Conservation (phyloP, 2,329 filamentous ascomycete genomes). For the Penicillium digitatum region DNA sequence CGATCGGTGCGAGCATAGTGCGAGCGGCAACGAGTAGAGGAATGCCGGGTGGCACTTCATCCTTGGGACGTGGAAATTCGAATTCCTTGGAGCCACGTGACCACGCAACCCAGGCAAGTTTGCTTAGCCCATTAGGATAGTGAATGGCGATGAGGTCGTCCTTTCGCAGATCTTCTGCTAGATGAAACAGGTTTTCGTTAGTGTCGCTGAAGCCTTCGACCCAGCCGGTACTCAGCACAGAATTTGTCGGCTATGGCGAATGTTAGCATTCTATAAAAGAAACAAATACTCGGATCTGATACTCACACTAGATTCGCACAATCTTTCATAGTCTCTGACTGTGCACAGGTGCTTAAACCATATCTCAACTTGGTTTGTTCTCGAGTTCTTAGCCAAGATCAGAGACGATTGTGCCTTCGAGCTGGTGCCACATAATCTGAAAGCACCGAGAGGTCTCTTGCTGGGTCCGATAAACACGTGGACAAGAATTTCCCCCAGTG, state of each 20-base stretch:
- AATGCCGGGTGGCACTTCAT: conserved; percentile 6
- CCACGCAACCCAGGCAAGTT: conserved; percentile 30
- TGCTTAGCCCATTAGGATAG: conserved; percentile 11
- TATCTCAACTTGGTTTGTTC: not conserved
- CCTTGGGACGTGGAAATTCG: conserved; percentile 10
- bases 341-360: conserved; percentile 6
- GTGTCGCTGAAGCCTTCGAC: conserved; percentile 35
- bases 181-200: conserved; percentile 21
- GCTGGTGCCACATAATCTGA: conserved; percentile 1
- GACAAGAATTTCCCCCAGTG: not conserved
- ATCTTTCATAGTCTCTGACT: not conserved
- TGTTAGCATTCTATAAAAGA: not conserved
- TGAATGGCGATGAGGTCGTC: conserved; percentile 31
- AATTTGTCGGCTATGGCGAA: not conserved
- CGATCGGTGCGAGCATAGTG: not conserved
- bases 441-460: not conserved
- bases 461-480: not conserved
- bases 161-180: conserved; percentile 27
- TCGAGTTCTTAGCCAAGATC: not conserved
- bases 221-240: conserved; percentile 28
- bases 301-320: conserved; percentile 1
- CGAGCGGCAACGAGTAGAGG: conserved; percentile 24
- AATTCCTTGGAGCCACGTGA: conserved; percentile 26
- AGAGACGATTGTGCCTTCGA: not conserved
- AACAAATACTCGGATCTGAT: not conserved